A percentile compares a stretch with the other conserved stretches of the same genome.
Evolutionary conservation across 2,329 filamentous ascomycete species (phyloP).

Genomic region (Metarhizium album): DNA sequence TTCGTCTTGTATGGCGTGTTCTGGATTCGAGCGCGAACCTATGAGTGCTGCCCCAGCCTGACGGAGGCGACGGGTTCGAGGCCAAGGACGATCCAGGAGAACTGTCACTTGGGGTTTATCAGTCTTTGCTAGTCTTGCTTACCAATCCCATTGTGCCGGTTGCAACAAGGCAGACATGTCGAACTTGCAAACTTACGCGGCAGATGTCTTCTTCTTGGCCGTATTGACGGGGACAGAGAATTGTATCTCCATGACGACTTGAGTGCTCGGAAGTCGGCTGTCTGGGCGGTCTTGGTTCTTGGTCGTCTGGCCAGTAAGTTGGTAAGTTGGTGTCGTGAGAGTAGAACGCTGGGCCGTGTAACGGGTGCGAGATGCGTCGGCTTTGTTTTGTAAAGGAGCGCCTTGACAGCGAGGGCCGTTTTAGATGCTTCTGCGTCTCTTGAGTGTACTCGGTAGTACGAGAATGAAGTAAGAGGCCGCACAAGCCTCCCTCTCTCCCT

Average conservation of each 20-base stretch:
- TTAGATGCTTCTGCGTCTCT: too few species aligned
- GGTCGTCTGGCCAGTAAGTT: too few species aligned
- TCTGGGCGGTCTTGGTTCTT: not conserved
- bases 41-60: conserved; percentile 20
- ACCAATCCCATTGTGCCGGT: not conserved
- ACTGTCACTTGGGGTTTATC: not conserved
- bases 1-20: conserved; percentile 26
- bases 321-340: not conserved
- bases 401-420: too few species aligned
- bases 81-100: not conserved
- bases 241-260: conserved; percentile 26
- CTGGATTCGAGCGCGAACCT: conserved; percentile 27
- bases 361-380: not conserved
- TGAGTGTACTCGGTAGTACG: not conserved
- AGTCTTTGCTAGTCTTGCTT: not conserved
- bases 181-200: conserved; percentile 14
- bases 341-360: not conserved
- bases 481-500: not conserved
- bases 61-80: conserved; percentile 3
- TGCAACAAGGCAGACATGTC: not conserved
- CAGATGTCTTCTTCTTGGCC: conserved; percentile 10
- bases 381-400: not conserved
- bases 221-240: conserved; percentile 23
- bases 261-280: not conserved
- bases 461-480: not conserved